phyloP scores from a whole-genome alignment of 352 stramenopile genomes.

The Detonula confervacea region DNA sequence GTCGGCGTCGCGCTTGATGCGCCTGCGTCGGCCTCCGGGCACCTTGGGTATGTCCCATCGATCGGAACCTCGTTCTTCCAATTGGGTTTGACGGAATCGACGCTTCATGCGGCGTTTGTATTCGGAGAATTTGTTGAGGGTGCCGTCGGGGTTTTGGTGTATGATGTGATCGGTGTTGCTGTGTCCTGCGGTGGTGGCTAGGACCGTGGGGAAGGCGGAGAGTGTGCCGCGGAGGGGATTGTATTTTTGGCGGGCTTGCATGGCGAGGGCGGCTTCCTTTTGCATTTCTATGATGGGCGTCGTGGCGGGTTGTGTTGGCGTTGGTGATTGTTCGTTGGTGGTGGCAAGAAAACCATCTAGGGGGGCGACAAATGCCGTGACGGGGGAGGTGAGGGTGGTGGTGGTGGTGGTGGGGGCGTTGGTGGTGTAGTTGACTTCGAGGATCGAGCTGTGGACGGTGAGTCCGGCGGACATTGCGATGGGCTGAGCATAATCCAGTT shows the following conservation, averaged over 20 bases:
- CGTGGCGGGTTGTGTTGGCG: neutral
- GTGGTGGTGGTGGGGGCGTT: neutral
- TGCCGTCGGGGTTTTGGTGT: constrained; percentile 52
- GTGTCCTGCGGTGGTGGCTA: constrained; percentile 66
- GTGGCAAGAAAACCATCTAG: neutral
- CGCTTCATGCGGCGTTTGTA: constrained; percentile 62
- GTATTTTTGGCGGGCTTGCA: constrained; percentile 40
- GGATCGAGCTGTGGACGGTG: constrained; percentile 32
- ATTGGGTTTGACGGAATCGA: constrained; percentile 46
- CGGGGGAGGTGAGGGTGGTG: neutral
- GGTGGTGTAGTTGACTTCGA: constrained; percentile 29
- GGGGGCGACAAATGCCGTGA: neutral
- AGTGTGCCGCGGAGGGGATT: constrained; percentile 50
- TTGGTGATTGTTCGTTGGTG: neutral
- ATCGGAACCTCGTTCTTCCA: constrained; percentile 56
- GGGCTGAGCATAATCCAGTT: constrained; percentile 19
- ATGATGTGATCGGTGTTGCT: constrained; percentile 84
- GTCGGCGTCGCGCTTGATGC: constrained; percentile 71
- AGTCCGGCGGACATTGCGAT: constrained; percentile 28
- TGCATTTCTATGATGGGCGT: constrained; percentile 13
- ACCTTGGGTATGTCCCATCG: constrained; percentile 75
- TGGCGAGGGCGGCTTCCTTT: constrained; percentile 26
- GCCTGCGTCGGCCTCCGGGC: constrained; percentile 63
- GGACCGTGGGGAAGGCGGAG: constrained; percentile 38
- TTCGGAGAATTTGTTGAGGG: constrained; percentile 67